Evolutionary conservation across 2,329 filamentous ascomycete species (phyloP).

Genomic region (Trichoderma oligosporum): DNA sequence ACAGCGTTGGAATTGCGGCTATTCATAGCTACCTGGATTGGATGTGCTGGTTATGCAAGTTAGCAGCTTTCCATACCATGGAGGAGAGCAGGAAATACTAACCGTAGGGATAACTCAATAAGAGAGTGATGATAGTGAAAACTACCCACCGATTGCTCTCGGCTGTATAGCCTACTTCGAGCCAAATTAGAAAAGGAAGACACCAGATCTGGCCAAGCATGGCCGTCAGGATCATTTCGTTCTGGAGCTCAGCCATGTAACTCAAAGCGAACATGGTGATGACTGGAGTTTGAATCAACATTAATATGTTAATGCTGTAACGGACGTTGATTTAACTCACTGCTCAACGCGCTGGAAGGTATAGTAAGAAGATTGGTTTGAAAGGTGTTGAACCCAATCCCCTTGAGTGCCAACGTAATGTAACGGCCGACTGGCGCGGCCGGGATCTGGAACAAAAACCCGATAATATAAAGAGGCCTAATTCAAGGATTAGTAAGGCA

Average conservation of each 20-base stretch:
- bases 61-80: slow-evolving; percentile 22
- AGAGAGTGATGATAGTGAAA: slow-evolving; percentile 33
- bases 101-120: slow-evolving; percentile 41
- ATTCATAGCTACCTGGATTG: slow-evolving; percentile 52
- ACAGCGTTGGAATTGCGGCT: slow-evolving; percentile 60
- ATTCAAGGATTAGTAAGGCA: background rate
- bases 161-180: slow-evolving; percentile 33
- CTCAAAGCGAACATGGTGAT: slow-evolving; percentile 20
- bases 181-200: slow-evolving; percentile 48
- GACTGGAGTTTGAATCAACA: slow-evolving; percentile 33
- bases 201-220: slow-evolving; percentile 47
- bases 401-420: slow-evolving; percentile 40
- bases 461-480: slow-evolving; percentile 34
- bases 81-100: slow-evolving; percentile 10
- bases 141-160: slow-evolving; percentile 31
- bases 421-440: slow-evolving; percentile 40
- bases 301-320: background rate
- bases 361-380: slow-evolving; percentile 46
- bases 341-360: slow-evolving; percentile 28
- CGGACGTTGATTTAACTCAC: background rate
- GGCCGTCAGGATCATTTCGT: slow-evolving; percentile 32
- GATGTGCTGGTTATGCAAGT: slow-evolving; percentile 27
- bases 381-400: slow-evolving; percentile 42
- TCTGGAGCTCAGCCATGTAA: slow-evolving; percentile 9
- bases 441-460: slow-evolving; percentile 43